phyloP scores from a whole-genome alignment of 305 asterid genomes.

The Solanum chacoense region DNA sequence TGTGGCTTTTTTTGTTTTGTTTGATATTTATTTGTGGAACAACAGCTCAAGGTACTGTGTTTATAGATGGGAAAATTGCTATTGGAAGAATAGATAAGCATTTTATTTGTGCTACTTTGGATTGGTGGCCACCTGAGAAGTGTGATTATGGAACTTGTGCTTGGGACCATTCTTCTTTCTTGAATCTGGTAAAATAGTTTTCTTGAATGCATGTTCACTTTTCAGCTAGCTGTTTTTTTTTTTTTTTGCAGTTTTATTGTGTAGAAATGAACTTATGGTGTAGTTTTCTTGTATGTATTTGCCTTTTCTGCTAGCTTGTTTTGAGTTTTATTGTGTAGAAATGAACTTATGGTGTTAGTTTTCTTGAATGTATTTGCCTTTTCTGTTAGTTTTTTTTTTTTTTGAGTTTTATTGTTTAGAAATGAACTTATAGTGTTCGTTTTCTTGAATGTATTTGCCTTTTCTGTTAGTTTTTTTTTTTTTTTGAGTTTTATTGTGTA shows the following conservation, averaged over 20 bases:
- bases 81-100: slow-evolving; percentile 25
- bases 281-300: background rate
- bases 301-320: background rate
- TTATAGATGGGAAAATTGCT: slow-evolving; percentile 18
- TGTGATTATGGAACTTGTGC: slow-evolving; percentile 43
- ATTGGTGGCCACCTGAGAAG: slow-evolving; percentile 51
- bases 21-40: slow-evolving; percentile 1
- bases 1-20: slow-evolving; percentile 7
- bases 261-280: background rate
- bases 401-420: background rate
- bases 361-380: background rate
- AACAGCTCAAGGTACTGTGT: slow-evolving; percentile 18
- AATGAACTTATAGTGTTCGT: background rate
- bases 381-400: background rate
- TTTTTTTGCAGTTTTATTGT: background rate
- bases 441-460: background rate
- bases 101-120: slow-evolving; percentile 45
- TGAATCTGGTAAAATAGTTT: slow-evolving; percentile 23
- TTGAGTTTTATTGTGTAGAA: background rate
- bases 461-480: background rate
- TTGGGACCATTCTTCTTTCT: slow-evolving; percentile 38
- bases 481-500: background rate
- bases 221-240: background rate
- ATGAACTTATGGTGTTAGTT: background rate
- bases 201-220: background rate